Evolutionary conservation across 2,329 filamentous ascomycete species (phyloP).

Genomic region (Ceratocystis cacaofunesta): DNA sequence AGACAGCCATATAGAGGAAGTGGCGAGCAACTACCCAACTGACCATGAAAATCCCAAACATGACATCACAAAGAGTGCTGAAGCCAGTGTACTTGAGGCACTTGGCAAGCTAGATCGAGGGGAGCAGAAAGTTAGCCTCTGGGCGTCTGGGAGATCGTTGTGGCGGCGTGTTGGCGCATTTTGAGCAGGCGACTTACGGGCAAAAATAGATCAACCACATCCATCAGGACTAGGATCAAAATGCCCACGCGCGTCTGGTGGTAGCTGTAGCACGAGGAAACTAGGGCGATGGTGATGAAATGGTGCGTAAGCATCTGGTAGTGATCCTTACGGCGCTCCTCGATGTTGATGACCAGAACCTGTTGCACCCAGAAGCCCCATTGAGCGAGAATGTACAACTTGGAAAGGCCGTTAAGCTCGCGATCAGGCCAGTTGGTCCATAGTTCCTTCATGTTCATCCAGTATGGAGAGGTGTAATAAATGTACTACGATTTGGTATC

Average conservation of each 20-base stretch:
- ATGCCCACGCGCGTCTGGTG: constrained; percentile 78
- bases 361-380: constrained; percentile 91
- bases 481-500: constrained; percentile 46
- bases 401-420: constrained; percentile 58
- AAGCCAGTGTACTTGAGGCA: constrained; percentile 81
- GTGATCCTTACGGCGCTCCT: constrained; percentile 87
- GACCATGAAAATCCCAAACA: constrained; percentile 74
- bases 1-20: constrained; percentile 60
- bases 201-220: constrained; percentile 77
- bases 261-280: constrained; percentile 73
- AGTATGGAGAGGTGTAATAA: constrained; percentile 63
- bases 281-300: constrained; percentile 69
- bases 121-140: constrained; percentile 15
- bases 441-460: constrained; percentile 57
- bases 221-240: constrained; percentile 82
- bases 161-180: background rate
- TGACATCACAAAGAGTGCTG: constrained; percentile 60
- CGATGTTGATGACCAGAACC: constrained; percentile 85
- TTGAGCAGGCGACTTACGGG: constrained; percentile 42
- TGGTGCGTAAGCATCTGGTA: constrained; percentile 94
- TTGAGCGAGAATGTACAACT: constrained; percentile 81
- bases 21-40: constrained; percentile 78
- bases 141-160: background rate
- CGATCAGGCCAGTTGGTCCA: constrained; percentile 78
- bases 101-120: constrained; percentile 55